Base-by-base conservation (phyloP, 129 eudicot species). In the Chrysanthemum seticuspe region DNA sequence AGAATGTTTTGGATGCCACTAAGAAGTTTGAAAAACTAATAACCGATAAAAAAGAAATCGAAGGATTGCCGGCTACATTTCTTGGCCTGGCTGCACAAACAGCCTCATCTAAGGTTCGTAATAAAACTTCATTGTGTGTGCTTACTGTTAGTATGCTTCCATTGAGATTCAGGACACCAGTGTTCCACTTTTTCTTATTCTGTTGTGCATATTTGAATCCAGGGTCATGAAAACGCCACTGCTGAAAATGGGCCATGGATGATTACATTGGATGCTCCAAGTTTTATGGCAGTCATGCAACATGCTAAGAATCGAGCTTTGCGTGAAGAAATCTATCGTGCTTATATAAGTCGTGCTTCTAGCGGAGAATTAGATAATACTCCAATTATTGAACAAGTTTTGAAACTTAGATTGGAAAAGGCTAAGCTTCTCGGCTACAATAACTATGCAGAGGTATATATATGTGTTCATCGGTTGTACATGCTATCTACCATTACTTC, bases 221-320 rank as follows among this genome's bases (percentile, higher is more conserved):
- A 92, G 96, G 98, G 98, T 21, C 89, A 93, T 83, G 90, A 93
- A 80, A 86, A 87, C 86, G 98, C 98, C 79, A 93, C 92, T 15
- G 86, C 98, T 54, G 89, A 87, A 82, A 80, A 78, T 71, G 96
- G 98, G 12, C 97, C 98, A 27, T 89, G 98, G 98, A 69, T 93
- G 44, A 89, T 93, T 71, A 93, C 98, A 23, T 68, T 93, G 86
- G 98, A 93, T 53, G 97, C 87, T 63, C 97, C 98, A 53, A 93
- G 97, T 77, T 87, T 59, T 79, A 80, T 84, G 87, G 80, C 98
- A 61, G 97, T 93, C 29, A 89, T 89, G 96, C 95, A 93, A 83
- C 97, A 89, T 79, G 92, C 92, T 68, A 83, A 76, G 68, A 92
- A 92, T 54, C 84, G 98, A 66, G 70, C 90, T 62, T 81, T 92